Evolutionary conservation across 2,329 filamentous ascomycete species (phyloP).

Genomic region (Fusarium nurragi): DNA sequence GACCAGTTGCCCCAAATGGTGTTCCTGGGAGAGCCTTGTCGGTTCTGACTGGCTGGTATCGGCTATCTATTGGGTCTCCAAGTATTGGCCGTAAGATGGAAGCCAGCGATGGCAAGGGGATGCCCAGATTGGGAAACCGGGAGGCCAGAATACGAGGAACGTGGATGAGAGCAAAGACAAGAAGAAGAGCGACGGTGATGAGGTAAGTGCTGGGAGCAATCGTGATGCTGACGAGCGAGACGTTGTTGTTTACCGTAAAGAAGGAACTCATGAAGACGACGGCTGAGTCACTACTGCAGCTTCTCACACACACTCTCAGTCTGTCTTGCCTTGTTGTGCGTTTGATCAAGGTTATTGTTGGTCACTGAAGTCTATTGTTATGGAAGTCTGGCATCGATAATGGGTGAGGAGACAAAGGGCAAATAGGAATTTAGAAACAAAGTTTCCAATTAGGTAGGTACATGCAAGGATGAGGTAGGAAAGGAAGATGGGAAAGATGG

Average conservation of each 20-base stretch:
- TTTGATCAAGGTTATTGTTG: background rate
- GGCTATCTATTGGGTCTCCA: constrained; percentile 19
- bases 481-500: constrained; percentile 1
- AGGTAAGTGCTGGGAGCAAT: constrained; percentile 68
- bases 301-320: background rate
- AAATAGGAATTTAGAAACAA: constrained; percentile 25
- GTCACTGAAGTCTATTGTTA: too few species aligned
- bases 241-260: constrained; percentile 69
- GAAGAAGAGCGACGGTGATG: constrained; percentile 58
- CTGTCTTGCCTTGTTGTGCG: constrained; percentile 6
- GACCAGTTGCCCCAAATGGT: constrained; percentile 38
- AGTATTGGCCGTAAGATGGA: constrained; percentile 33
- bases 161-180: constrained; percentile 63
- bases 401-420: background rate
- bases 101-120: constrained; percentile 46
- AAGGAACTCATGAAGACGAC: constrained; percentile 64
- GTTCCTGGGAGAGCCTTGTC: constrained; percentile 44
- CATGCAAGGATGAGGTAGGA: constrained; percentile 30
- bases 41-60: constrained; percentile 5
- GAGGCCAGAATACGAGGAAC: constrained; percentile 50
- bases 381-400: background rate
- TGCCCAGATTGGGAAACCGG: constrained; percentile 48
- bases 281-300: constrained; percentile 15
- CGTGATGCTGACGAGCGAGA: constrained; percentile 67
- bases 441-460: constrained; percentile 13